Conservation (phyloP, 257 asterid species). For the Schizonepeta tenuifolia region DNA sequence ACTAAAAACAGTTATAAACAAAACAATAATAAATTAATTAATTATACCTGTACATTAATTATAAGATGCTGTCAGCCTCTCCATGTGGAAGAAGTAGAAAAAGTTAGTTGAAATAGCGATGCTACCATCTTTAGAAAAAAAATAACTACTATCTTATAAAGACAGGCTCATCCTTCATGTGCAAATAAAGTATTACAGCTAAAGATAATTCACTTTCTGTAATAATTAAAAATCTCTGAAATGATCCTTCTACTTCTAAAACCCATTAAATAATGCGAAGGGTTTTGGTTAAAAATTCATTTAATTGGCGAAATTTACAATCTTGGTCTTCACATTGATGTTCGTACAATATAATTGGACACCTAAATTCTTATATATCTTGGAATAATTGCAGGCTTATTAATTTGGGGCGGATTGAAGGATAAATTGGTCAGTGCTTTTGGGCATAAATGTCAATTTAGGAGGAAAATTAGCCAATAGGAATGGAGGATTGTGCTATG, state of each 20-base stretch:
- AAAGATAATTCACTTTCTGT: conserved; percentile 29
- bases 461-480: background rate
- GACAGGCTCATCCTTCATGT: conserved; percentile 42
- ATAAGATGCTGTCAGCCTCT: conserved; percentile 36
- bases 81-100: conserved; percentile 42
- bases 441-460: background rate
- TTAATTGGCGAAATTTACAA: background rate
- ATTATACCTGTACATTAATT: conserved; percentile 31
- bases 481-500: background rate
- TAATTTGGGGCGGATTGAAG: background rate
- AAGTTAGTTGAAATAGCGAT: conserved; percentile 39
- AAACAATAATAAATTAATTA: background rate
- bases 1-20: conserved; percentile 17
- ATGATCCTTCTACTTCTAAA: background rate
- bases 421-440: background rate
- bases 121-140: conserved; percentile 17
- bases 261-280: background rate
- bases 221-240: conserved; percentile 7
- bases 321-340: background rate
- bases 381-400: background rate
- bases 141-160: conserved; percentile 16
- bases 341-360: background rate
- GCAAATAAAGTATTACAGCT: conserved; percentile 37
- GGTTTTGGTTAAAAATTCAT: background rate
- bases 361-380: background rate